Percentiles rank a stretch among this genome's conserved stretches.
These are phyloP conservation scores for Butyriboletus pseudospeciosus DNA, from an alignment of 1,284 basidiomycete species.

Conservation along the genomic window DNA sequence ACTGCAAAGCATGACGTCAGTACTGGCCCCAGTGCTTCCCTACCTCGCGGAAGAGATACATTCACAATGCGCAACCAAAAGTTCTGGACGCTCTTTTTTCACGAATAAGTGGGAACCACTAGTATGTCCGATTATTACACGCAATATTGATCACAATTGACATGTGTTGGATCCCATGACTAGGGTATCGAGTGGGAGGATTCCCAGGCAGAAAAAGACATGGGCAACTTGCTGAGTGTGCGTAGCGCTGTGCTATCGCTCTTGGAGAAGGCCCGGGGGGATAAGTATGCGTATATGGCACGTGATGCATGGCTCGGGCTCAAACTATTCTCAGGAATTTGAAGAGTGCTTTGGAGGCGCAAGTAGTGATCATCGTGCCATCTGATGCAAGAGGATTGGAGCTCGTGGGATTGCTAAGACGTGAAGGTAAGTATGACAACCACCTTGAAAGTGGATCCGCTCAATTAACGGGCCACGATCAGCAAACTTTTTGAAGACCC, in stretches of 20 bases:
- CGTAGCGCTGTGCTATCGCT: slow-evolving; percentile 55
- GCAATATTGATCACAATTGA: slow-evolving; percentile 1
- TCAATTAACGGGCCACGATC: slow-evolving; percentile 1
- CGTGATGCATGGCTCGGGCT: background rate
- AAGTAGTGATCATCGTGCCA: slow-evolving; percentile 53
- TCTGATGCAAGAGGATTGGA: slow-evolving; percentile 21
- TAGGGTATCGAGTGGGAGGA: slow-evolving; percentile 58
- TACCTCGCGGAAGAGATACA: slow-evolving; percentile 92
- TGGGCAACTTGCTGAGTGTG: slow-evolving; percentile 54
- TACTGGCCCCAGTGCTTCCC: slow-evolving; percentile 86
- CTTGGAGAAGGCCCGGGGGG: slow-evolving; percentile 65
- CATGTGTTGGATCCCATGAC: background rate
- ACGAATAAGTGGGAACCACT: slow-evolving; percentile 55
- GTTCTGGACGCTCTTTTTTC: slow-evolving; percentile 55
- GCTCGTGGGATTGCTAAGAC: slow-evolving; percentile 38
- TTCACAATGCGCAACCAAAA: slow-evolving; percentile 28
- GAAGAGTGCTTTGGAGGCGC: slow-evolving; percentile 71
- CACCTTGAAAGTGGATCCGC: background rate
- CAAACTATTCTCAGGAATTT: slow-evolving; percentile 45
- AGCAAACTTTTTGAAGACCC: slow-evolving; percentile 62
- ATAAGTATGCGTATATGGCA: slow-evolving; percentile 48
- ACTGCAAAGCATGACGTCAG: slow-evolving; percentile 62
- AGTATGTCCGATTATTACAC: slow-evolving; percentile 36
- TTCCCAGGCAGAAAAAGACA: slow-evolving; percentile 48
- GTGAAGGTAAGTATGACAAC: slow-evolving; percentile 43